Percentiles rank a stretch among this genome's conserved stretches.
Evolutionary conservation across 177 flowering plant genomes (phyloP).

Genomic region (Vitis hybrid): DNA sequence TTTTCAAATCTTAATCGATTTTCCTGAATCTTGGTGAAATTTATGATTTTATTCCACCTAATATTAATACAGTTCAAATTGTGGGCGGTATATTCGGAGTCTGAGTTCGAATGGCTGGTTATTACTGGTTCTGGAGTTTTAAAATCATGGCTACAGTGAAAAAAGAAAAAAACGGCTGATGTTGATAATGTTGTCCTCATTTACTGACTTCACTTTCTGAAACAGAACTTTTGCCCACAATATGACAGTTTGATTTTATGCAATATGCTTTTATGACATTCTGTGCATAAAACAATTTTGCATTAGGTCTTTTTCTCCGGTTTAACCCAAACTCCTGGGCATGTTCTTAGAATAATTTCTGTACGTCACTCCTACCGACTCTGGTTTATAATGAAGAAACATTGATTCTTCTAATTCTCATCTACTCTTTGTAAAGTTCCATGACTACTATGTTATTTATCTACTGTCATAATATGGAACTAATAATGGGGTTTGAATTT

Average conservation of each 20-base stretch:
- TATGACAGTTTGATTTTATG: background rate
- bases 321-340: background rate
- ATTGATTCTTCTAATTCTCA: background rate
- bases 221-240: background rate
- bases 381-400: background rate
- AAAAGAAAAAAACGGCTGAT: background rate
- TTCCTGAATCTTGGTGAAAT: background rate
- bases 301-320: background rate
- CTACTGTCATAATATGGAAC: background rate
- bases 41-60: background rate
- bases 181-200: background rate
- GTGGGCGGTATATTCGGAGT: background rate
- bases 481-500: slow-evolving; percentile 14
- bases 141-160: background rate
- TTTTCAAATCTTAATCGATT: background rate
- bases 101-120: background rate
- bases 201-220: no score
- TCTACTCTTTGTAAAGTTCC: background rate
- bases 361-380: background rate
- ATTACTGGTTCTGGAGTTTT: background rate
- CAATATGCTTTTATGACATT: background rate
- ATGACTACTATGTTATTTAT: background rate
- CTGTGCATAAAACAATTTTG: background rate
- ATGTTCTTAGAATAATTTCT: background rate
- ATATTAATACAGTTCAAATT: background rate